A percentile compares a stretch with the other conserved stretches of the same genome.
phyloP scores from a whole-genome alignment of 2,329 filamentous ascomycete genomes.

The Xylaria digitata region DNA sequence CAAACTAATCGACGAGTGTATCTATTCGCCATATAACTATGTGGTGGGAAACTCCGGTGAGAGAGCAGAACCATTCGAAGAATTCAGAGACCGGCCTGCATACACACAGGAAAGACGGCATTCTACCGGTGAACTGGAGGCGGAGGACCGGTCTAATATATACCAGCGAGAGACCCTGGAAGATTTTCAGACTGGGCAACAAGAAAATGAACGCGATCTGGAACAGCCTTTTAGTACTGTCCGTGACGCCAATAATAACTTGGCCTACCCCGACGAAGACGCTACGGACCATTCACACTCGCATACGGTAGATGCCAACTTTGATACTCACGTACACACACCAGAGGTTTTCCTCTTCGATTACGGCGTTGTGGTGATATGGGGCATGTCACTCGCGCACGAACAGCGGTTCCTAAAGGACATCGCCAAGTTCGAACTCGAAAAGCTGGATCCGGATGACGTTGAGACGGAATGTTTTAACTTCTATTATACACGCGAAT shows the following conservation, averaged over 20 bases:
- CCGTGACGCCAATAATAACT: constrained; percentile 51
- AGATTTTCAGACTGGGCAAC: constrained; percentile 62
- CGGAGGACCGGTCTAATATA: constrained; percentile 70
- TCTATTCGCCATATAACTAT: constrained; percentile 95
- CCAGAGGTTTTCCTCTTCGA: constrained; percentile 97
- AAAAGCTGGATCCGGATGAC: constrained; percentile 88
- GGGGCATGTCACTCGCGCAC: constrained; percentile 94
- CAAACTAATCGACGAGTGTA: constrained; percentile 96
- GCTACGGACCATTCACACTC: constrained; percentile 50
- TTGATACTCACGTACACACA: constrained; percentile 89
- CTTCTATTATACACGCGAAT: constrained; percentile 98
- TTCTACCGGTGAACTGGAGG: constrained; percentile 78
- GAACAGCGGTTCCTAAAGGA: constrained; percentile 94
- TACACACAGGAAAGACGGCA: constrained; percentile 74
- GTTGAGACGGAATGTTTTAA: constrained; percentile 97
- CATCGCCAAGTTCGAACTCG: constrained; percentile 91
- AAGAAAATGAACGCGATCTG: constrained; percentile 42
- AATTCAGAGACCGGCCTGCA: constrained; percentile 52
- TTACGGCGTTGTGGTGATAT: constrained; percentile 97
- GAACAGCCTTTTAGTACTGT: constrained; percentile 45
- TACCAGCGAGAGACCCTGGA: constrained; percentile 72
- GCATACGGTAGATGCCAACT: constrained; percentile 67
- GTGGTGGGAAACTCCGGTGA: constrained; percentile 55
- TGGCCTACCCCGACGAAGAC: constrained; percentile 51
- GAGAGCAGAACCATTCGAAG: constrained; percentile 53